A percentile compares a stretch with the other conserved stretches of the same genome.
Evolutionary conservation across 2,329 filamentous ascomycete species (phyloP).

Genomic region (Amauroascus niger): DNA sequence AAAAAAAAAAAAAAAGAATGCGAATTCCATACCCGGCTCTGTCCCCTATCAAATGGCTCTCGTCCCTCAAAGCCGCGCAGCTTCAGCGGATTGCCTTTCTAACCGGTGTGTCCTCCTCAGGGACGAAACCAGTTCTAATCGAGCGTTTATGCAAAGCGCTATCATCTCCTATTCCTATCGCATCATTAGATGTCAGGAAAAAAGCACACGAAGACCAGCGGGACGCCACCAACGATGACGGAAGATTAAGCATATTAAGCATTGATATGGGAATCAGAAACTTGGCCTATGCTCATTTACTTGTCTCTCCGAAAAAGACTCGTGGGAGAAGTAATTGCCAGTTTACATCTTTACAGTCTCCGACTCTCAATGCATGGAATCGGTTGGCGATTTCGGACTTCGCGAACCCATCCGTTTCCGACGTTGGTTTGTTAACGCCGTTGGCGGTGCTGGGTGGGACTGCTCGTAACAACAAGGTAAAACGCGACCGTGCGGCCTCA

Average conservation of each 20-base stretch:
- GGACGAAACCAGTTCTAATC: constrained; percentile 49
- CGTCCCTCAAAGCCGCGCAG: constrained; percentile 42
- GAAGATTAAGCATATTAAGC: constrained; percentile 52
- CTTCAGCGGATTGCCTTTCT: constrained; percentile 52
- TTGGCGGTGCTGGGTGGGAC: neutral
- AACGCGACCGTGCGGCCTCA: neutral
- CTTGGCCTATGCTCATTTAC: constrained; percentile 60
- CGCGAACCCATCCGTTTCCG: neutral
- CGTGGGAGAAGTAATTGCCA: neutral
- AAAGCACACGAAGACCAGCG: constrained; percentile 26
- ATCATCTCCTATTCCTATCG: neutral
- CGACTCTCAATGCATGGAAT: constrained; percentile 35
- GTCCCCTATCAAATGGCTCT: constrained; percentile 25
- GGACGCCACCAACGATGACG: neutral
- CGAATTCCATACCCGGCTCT: neutral
- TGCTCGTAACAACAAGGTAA: neutral
- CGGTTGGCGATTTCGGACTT: constrained; percentile 30
- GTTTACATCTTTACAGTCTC: constrained; percentile 6
- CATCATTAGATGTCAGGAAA: neutral
- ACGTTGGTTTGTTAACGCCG: neutral
- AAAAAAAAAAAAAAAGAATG: too few species aligned
- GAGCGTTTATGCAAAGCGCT: constrained; percentile 38
- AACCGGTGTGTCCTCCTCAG: constrained; percentile 51
- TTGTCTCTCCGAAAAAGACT: constrained; percentile 24
- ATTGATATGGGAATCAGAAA: constrained; percentile 82